Base-by-base conservation (phyloP, 140 eudicot species). In the Cichorium intybus region DNA sequence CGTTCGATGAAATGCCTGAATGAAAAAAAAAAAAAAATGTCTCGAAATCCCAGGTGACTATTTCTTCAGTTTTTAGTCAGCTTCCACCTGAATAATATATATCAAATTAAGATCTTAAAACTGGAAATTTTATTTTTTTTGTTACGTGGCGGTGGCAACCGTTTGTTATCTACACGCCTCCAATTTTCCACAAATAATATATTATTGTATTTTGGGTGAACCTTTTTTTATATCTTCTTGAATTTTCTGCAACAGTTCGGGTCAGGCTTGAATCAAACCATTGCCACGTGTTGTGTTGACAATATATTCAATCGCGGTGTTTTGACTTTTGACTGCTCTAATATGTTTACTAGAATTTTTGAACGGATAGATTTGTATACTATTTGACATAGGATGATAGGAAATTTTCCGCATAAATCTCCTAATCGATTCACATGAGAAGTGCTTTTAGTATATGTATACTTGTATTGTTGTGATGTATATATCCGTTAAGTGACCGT, bases 1-100 rank as follows among this genome's bases (percentile, higher is more conserved):
- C 26, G 23, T 55, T 55, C 60, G 39, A 55, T 9, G 37, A 26
- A 55, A 55, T 55, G 60, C 60, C 60, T 21, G 11, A 24, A 24
- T 24, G 60, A 54, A 51, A 21, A 28, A 22, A 24, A 24, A 20
- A 35, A 54, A 51, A 21, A 28, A 22, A 21, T 11, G 33, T 23
- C 3, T 23, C 11, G 0, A 1, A 10, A n/a, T n/a, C n/a, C n/a
- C n/a, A 3, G 27, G 17, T 23, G 31, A 26, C 6, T 14, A 16
- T 54, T 54, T 26, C 11, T 21, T 20, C 37, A 1, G 2, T 26
- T 24, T 12, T 54, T 24, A 24, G 11, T 37, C 21, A 15, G 5
- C 5, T 7, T 6, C 6, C 16, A 24, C 34, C 53, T 10, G 18
- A 47, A n/a, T n/a, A n/a, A 27, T 5, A 27, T 0, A 27, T 27